phyloP scores from a whole-genome alignment of 352 stramenopile species.

The Phytophthora capsici region DNA sequence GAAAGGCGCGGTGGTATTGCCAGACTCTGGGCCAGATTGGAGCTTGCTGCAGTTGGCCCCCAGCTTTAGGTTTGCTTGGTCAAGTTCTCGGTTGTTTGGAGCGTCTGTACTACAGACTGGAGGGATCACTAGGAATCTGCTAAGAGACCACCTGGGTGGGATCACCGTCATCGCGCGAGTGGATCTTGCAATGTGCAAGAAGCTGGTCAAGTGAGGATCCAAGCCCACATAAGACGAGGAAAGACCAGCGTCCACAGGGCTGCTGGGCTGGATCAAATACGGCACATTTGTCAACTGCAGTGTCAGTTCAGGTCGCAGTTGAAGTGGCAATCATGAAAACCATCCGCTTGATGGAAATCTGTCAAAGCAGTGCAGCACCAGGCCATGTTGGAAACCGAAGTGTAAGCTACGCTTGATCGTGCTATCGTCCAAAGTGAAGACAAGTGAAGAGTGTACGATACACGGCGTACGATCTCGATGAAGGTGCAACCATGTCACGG shows the following conservation, averaged over 20 bases:
- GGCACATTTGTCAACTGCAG: no score
- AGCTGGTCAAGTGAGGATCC: no score
- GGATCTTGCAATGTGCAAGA: no score
- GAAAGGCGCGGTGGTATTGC: conserved; percentile 7
- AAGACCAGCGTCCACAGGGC: background rate
- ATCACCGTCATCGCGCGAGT: no score
- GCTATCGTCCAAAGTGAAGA: no score
- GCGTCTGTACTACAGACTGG: background rate
- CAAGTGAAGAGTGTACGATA: no score
- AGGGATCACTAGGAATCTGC: background rate
- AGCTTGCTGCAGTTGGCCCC: background rate
- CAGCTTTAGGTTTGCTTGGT: no score
- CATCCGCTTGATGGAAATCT: conserved; percentile 28
- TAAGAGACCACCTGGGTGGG: background rate
- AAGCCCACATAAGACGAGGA: no score
- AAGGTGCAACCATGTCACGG: no score
- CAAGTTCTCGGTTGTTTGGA: no score
- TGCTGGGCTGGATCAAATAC: background rate
- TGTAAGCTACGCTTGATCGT: background rate
- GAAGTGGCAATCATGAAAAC: conserved; percentile 1
- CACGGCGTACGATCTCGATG: no score
- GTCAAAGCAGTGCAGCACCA: conserved; percentile 15
- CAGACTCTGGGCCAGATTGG: background rate
- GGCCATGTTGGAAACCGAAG: conserved; percentile 1
- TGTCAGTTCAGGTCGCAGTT: conserved; percentile 1